Conservation (phyloP, 345 rosid genomes). For the Tarenaya hassleriana region DNA sequence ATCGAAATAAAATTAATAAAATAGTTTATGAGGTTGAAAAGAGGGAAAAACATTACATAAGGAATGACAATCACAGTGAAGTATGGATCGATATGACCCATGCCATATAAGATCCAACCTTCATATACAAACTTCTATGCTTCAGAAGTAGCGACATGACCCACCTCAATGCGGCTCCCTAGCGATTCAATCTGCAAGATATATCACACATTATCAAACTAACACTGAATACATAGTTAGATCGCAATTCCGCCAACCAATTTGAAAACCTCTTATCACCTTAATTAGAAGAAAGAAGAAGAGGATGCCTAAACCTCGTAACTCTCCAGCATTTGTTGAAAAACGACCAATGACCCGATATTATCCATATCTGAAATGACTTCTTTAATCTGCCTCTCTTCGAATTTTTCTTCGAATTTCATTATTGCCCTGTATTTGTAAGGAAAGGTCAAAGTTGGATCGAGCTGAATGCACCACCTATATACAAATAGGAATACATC, state of each 20-base stretch:
- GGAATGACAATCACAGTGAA: too few species aligned
- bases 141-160: conserved; percentile 48
- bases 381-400: conserved; percentile 51
- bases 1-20: too few species aligned
- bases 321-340: conserved; percentile 74
- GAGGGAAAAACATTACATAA: too few species aligned
- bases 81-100: conserved; percentile 67
- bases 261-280: conserved; percentile 37
- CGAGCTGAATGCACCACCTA: too few species aligned
- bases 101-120: conserved; percentile 92
- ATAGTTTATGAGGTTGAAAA: too few species aligned
- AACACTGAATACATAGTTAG: neutral
- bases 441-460: conserved; percentile 72
- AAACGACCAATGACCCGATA: conserved; percentile 77
- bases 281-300: conserved; percentile 75
- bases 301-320: conserved; percentile 87
- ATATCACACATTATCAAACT: conserved; percentile 19
- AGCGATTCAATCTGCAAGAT: conserved; percentile 67
- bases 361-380: conserved; percentile 82
- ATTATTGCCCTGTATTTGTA: conserved; percentile 72
- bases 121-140: conserved; percentile 80
- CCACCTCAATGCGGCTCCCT: conserved; percentile 84
- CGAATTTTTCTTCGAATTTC: too few species aligned
- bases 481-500: too few species aligned
- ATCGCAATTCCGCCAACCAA: conserved; percentile 1